Conservation (phyloP, 768 basidiomycete genomes). For the Auriscalpium orientale region DNA sequence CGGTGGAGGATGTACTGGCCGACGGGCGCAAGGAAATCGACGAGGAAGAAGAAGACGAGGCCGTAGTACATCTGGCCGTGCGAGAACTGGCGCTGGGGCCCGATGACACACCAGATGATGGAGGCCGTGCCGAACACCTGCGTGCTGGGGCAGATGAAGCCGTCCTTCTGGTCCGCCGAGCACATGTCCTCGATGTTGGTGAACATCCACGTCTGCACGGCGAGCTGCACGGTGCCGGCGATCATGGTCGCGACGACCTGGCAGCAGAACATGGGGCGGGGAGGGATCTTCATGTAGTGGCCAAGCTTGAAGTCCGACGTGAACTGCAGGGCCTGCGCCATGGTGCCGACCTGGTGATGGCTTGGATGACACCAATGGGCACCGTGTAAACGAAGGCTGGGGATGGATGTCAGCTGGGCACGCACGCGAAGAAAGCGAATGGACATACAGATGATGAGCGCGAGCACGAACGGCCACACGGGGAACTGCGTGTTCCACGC, state of each 20-base stretch:
- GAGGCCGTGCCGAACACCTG: constrained; percentile 49
- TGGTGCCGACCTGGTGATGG: constrained; percentile 68
- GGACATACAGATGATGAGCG: constrained; percentile 47
- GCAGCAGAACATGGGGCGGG: constrained; percentile 59
- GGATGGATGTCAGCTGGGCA: constrained; percentile 21
- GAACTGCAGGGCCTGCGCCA: constrained; percentile 61
- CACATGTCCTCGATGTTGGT: constrained; percentile 39
- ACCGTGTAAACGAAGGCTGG: constrained; percentile 54
- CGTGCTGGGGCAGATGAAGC: constrained; percentile 4
- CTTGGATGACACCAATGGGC: constrained; percentile 74
- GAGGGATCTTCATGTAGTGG: constrained; percentile 63
- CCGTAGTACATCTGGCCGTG: constrained; percentile 23
- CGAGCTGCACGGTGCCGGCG: constrained; percentile 59
- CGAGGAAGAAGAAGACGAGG: constrained; percentile 69
- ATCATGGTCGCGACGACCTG: constrained; percentile 42
- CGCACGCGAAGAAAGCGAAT: background rate
- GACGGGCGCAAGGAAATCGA: constrained; percentile 60
- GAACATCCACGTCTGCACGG: constrained; percentile 45
- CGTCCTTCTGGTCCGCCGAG: constrained; percentile 40
- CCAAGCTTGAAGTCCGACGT: constrained; percentile 74
- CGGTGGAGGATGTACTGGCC: constrained; percentile 40
- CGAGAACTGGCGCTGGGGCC: constrained; percentile 27
- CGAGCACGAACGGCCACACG: constrained; percentile 64
- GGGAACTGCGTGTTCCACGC: constrained; percentile 70
- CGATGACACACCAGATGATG: too few relatives aligned